phyloP scores from a whole-genome alignment of 345 rosid species.

The Dovyalis caffra region DNA sequence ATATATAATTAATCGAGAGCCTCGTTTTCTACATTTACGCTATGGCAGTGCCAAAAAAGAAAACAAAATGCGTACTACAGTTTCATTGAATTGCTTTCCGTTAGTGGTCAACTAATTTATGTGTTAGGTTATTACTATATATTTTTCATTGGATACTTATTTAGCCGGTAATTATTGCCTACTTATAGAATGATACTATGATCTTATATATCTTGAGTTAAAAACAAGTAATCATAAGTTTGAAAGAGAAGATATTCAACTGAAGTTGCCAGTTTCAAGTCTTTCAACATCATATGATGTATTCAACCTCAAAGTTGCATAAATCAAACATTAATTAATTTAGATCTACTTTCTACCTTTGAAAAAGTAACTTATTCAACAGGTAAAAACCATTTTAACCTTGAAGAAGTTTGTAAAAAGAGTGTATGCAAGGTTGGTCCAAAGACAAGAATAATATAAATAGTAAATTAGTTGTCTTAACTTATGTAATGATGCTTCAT shows the following conservation, averaged over 20 bases:
- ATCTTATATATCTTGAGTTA: not conserved
- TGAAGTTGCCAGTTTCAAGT: not conserved
- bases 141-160: not conserved
- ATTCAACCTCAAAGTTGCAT: not conserved
- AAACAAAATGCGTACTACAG: too few species aligned
- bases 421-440: not conserved
- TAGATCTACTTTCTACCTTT: not conserved
- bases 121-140: not conserved
- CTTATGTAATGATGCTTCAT: not conserved
- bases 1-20: too few species aligned
- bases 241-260: not conserved
- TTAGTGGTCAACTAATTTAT: not conserved
- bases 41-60: not conserved
- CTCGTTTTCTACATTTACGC: too few species aligned
- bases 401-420: not conserved
- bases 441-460: not conserved
- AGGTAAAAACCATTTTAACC: not conserved
- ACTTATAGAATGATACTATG: not conserved
- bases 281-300: not conserved
- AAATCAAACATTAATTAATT: too few species aligned
- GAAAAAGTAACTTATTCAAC: not conserved
- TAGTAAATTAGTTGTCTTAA: not conserved
- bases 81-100: too few species aligned
- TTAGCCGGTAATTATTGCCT: not conserved
- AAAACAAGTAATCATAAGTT: not conserved